phyloP scores from a whole-genome alignment of 805 yeast species.

The Blastobotrys muscicola region DNA sequence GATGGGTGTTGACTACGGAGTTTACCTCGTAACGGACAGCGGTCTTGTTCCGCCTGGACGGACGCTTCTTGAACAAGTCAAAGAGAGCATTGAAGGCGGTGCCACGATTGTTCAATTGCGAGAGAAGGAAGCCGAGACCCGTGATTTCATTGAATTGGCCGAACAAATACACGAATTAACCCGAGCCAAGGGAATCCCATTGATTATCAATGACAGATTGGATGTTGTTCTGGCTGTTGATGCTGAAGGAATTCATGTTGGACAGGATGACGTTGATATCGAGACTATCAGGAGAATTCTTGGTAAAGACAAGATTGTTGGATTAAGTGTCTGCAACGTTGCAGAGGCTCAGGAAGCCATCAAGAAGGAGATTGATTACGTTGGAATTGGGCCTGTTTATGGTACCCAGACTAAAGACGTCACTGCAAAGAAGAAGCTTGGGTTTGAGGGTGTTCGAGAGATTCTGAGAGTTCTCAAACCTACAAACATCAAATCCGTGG shows the following conservation, averaged over 20 bases:
- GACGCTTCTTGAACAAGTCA: conserved; percentile 49
- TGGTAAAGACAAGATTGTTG: conserved; percentile 69
- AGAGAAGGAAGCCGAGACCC: conserved; percentile 64
- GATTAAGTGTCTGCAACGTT: conserved; percentile 59
- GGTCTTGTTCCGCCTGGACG: conserved; percentile 56
- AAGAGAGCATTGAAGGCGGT: conserved; percentile 56
- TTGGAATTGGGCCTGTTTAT: conserved; percentile 77
- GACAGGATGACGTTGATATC: conserved; percentile 78
- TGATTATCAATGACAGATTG: conserved; percentile 76
- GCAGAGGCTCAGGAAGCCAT: conserved; percentile 48
- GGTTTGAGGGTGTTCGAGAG: conserved; percentile 54
- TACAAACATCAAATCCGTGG: conserved; percentile 48
- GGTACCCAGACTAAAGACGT: conserved; percentile 64
- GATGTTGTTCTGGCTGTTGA: conserved; percentile 85
- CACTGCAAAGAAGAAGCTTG: conserved; percentile 44
- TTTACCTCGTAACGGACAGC: conserved; percentile 76
- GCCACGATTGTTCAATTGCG: conserved; percentile 76
- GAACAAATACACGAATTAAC: conserved; percentile 52
- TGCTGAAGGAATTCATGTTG: conserved; percentile 89
- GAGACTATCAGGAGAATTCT: conserved; percentile 43
- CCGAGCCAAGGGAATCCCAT: conserved; percentile 49
- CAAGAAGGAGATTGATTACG: conserved; percentile 54
- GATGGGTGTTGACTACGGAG: conserved; percentile 40
- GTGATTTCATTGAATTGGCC: conserved; percentile 58
- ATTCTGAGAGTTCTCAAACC: conserved; percentile 40